phyloP scores from a whole-genome alignment of 352 stramenopile species.

The Peronospora farinosa region DNA sequence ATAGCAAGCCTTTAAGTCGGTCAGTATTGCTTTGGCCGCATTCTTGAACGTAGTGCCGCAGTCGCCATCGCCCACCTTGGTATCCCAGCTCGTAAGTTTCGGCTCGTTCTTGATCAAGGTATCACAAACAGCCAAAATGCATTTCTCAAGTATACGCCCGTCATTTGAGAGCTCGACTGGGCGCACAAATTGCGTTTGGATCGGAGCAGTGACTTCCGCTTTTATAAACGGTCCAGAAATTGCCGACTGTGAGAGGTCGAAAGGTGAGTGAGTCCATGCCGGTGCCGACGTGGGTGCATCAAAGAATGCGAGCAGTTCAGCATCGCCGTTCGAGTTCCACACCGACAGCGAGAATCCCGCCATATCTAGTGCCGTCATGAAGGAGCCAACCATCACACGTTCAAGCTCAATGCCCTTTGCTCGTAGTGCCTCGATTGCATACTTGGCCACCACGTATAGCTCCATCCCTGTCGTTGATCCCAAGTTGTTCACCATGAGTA shows the following conservation, averaged over 20 bases:
- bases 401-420: constrained; percentile 62
- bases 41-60: constrained; percentile 94
- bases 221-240: constrained; percentile 33
- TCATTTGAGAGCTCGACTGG: constrained; percentile 38
- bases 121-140: constrained; percentile 57
- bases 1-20: constrained; percentile 49
- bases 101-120: constrained; percentile 85
- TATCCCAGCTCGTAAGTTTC: constrained; percentile 92
- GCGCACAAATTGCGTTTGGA: constrained; percentile 32
- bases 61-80: constrained; percentile 95
- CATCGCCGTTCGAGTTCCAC: constrained; percentile 72
- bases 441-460: constrained; percentile 89
- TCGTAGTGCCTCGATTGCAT: constrained; percentile 58
- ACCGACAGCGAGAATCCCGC: constrained; percentile 89
- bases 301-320: constrained; percentile 45
- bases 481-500: constrained; percentile 95
- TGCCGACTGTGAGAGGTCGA: constrained; percentile 27
- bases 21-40: constrained; percentile 83
- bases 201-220: constrained; percentile 17
- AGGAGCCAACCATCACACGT: constrained; percentile 88
- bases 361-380: constrained; percentile 98
- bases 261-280: constrained; percentile 61
- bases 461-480: constrained; percentile 94
- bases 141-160: constrained; percentile 46
- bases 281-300: constrained; percentile 54